Evolutionary conservation across 176 grass and related monocot species (phyloP), one percentile per base, ranked within the genome.

Genomic region (Oropetium thomaeum): DNA sequence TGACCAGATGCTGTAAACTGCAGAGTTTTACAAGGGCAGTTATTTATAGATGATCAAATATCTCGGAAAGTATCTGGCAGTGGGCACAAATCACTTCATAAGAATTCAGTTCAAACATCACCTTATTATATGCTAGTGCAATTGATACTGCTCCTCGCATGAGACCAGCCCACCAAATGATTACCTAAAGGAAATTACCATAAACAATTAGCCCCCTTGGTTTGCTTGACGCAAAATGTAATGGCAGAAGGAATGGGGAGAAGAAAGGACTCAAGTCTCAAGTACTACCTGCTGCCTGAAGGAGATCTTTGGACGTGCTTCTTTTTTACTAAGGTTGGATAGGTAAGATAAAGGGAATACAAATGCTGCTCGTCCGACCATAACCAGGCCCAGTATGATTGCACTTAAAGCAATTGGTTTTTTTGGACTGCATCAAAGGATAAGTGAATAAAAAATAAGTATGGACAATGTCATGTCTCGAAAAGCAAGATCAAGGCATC

Each of bases 111-210:
- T 41, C 19, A 84, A 38, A 79, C 52, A 75, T 86, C 61, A 97
- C 91, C 91, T 98, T 93, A 71, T 98, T 93, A 64, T 98, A 98
- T n/a, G 95, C 95, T 73, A 98, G 95, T 82, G 95, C 95, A 74
- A 98, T 94, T 72, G 95, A 98, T 65, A 98, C 95, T 81, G 95
- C 95, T 83, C 94, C 94, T 89, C 94, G 93, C 94, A 97, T 93
- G 34, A 97, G 90, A 89, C 94, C 94, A 28, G 95, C 91, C 95
- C 95, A 98, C 95, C 91, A 94, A 68, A 98, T 89, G 69, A 89
- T 87, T 4, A 94, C 64, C 91, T 98, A 62, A 55, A 41, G 35
- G 70, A 78, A 72, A 79, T 77, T 58, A 43, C 70, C 34, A 69
- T 22, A 54, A 82, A 54, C 44, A 31, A 7, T 84, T 71, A 80